These are phyloP conservation scores for Xanthoconium purpureum DNA, from an alignment of 768 basidiomycete genomes.

Conservation along the genomic window DNA sequence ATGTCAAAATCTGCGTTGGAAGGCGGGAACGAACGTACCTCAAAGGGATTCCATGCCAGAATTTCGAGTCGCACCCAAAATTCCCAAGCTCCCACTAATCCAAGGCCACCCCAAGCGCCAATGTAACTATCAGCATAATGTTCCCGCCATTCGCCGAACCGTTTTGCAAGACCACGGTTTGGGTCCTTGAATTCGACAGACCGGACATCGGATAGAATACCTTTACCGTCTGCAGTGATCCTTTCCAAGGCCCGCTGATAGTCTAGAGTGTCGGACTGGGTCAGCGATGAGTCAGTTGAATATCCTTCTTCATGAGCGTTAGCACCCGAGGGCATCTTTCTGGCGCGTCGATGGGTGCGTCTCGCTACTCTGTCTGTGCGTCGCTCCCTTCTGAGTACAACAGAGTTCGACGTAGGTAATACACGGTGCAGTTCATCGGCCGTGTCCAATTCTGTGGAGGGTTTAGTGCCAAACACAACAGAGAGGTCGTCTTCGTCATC, in stretches of 20 bases:
- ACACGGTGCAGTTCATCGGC: constrained; percentile 62
- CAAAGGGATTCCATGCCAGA: constrained; percentile 83
- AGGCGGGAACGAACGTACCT: constrained; percentile 44
- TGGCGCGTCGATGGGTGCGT: constrained; percentile 42
- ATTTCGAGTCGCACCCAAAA: constrained; percentile 90
- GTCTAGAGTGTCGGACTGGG: constrained; percentile 63
- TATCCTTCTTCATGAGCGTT: constrained; percentile 67
- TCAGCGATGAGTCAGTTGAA: constrained; percentile 79
- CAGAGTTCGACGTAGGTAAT: constrained; percentile 45
- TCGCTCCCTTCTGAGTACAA: constrained; percentile 50
- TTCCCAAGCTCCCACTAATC: constrained; percentile 87
- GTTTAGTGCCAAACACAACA: constrained; percentile 54
- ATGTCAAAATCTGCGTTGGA: constrained; percentile 3
- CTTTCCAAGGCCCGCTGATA: constrained; percentile 60
- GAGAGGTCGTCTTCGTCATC: constrained; percentile 84
- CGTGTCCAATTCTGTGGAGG: constrained; percentile 39
- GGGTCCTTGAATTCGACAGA: constrained; percentile 86
- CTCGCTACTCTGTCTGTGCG: constrained; percentile 58
- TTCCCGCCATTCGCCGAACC: constrained; percentile 72
- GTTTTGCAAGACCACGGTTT: constrained; percentile 59
- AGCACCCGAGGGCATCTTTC: constrained; percentile 22
- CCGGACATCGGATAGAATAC: constrained; percentile 74
- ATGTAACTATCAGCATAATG: constrained; percentile 77
- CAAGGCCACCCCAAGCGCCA: constrained; percentile 87
- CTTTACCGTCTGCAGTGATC: constrained; percentile 48